A percentile compares a stretch with the other conserved stretches of the same genome.
Evolutionary conservation across 2,329 filamentous ascomycete genomes (phyloP).

Genomic region (Fusarium tanahbumbuense): DNA sequence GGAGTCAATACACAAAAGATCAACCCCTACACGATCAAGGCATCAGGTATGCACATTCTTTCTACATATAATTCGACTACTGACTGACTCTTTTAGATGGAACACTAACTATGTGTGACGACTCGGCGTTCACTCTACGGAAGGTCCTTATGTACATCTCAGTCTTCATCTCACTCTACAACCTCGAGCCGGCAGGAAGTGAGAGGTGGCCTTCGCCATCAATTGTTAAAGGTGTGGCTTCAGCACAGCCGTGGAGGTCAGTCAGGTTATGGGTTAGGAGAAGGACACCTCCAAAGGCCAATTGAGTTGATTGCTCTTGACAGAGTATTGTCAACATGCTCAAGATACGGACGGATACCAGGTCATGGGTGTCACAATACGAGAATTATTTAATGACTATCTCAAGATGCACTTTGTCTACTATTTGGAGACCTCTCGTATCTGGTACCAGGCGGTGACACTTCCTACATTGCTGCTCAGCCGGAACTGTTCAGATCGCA

Average conservation of each 20-base stretch:
- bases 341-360: background rate
- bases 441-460: background rate
- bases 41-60: slow-evolving; percentile 48
- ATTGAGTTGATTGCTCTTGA: slow-evolving; percentile 2
- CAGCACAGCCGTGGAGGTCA: slow-evolving; percentile 45
- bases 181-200: slow-evolving; percentile 49
- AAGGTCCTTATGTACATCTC: slow-evolving; percentile 53
- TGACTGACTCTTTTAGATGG: slow-evolving; percentile 46
- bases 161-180: slow-evolving; percentile 53
- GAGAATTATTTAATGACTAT: background rate
- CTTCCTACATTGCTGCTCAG: background rate
- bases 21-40: slow-evolving; percentile 47
- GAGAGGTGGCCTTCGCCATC: slow-evolving; percentile 45
- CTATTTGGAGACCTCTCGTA: background rate
- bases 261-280: slow-evolving; percentile 52
- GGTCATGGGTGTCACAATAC: background rate
- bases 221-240: slow-evolving; percentile 42
- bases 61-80: background rate
- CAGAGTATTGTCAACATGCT: background rate
- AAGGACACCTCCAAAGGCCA: slow-evolving; percentile 24
- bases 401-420: background rate
- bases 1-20: slow-evolving; percentile 38
- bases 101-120: slow-evolving; percentile 50
- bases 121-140: slow-evolving; percentile 48
- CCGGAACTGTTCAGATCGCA: background rate